These are phyloP conservation scores for Torrubiellomyces zombiae DNA, from an alignment of 2,329 filamentous ascomycete genomes.

Conservation along the genomic window DNA sequence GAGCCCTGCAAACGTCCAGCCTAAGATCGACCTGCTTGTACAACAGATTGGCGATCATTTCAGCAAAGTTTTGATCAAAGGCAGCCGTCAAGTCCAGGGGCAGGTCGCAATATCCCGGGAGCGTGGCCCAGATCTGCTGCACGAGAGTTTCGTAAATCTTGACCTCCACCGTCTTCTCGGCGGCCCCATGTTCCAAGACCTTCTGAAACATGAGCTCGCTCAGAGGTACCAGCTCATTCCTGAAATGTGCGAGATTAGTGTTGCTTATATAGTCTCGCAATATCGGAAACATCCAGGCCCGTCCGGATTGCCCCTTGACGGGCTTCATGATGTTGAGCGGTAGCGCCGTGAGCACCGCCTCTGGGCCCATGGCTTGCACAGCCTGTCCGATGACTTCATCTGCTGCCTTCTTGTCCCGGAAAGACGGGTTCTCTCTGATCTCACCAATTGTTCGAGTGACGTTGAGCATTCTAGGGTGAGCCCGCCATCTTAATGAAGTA, in stretches of 20 bases:
- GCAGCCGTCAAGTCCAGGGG: slow-evolving; percentile 61
- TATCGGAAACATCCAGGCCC: slow-evolving; percentile 89
- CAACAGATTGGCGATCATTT: slow-evolving; percentile 76
- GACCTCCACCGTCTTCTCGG: slow-evolving; percentile 84
- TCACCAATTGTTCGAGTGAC: slow-evolving; percentile 71
- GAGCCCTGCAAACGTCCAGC: slow-evolving; percentile 68
- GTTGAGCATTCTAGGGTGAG: slow-evolving; percentile 59
- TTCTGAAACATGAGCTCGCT: slow-evolving; percentile 82
- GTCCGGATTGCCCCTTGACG: slow-evolving; percentile 58
- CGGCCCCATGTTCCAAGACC: slow-evolving; percentile 64
- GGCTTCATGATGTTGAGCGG: slow-evolving; percentile 75
- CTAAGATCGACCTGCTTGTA: slow-evolving; percentile 84
- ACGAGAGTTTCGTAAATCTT: slow-evolving; percentile 97
- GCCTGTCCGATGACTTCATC: slow-evolving; percentile 81
- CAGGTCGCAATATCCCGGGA: slow-evolving; percentile 89
- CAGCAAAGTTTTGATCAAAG: slow-evolving; percentile 80
- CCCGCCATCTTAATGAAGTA: slow-evolving; percentile 69
- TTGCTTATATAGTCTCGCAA: slow-evolving; percentile 82
- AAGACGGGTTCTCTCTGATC: slow-evolving; percentile 72
- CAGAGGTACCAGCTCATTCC: slow-evolving; percentile 67
- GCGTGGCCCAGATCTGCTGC: slow-evolving; percentile 83
- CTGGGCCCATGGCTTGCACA: slow-evolving; percentile 77
- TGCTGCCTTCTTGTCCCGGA: slow-evolving; percentile 86
- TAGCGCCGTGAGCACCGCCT: slow-evolving; percentile 63
- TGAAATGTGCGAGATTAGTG: slow-evolving; percentile 74